Conservation (phyloP, 2,329 filamentous ascomycete genomes). For the Microcera coccophila region DNA sequence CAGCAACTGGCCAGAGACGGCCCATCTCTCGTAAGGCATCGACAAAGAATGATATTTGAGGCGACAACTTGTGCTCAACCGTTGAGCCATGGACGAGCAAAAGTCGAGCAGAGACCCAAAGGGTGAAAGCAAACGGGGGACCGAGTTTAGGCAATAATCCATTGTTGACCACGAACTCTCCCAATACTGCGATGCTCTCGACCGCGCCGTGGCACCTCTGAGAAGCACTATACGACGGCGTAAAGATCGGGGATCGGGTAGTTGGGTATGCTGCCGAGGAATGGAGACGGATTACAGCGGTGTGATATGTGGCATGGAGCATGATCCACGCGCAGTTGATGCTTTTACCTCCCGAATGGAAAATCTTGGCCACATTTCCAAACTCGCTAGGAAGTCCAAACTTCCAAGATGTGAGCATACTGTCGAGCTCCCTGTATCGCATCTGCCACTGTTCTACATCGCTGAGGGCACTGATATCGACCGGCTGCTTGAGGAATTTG, state of each 20-base stretch:
- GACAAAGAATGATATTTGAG: slow-evolving; percentile 77
- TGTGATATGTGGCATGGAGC: slow-evolving; percentile 86
- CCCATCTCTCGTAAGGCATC: slow-evolving; percentile 79
- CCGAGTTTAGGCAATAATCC: slow-evolving; percentile 75
- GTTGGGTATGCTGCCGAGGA: slow-evolving; percentile 92
- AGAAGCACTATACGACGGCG: slow-evolving; percentile 78
- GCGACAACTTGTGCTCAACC: slow-evolving; percentile 76
- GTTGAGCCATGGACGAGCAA: slow-evolving; percentile 87
- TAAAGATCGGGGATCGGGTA: slow-evolving; percentile 82
- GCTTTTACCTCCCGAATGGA: slow-evolving; percentile 64
- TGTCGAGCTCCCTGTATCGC: slow-evolving; percentile 80
- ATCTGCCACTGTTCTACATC: slow-evolving; percentile 90
- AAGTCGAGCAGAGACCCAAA: slow-evolving; percentile 87
- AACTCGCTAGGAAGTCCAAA: slow-evolving; percentile 79
- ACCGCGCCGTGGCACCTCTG: slow-evolving; percentile 81
- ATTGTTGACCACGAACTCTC: slow-evolving; percentile 72
- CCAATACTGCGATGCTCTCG: slow-evolving; percentile 73
- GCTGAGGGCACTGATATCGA: slow-evolving; percentile 77
- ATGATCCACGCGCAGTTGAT: slow-evolving; percentile 84
- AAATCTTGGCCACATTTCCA: slow-evolving; percentile 76
- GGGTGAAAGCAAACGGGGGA: slow-evolving; percentile 84
- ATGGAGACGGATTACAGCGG: slow-evolving; percentile 83
- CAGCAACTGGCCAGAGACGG: slow-evolving; percentile 78
- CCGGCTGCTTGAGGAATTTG: slow-evolving; percentile 80
- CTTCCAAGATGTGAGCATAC: slow-evolving; percentile 76